Evolutionary conservation across 805 yeast genomes (phyloP).

Genomic region (Barnettozyma californica): DNA sequence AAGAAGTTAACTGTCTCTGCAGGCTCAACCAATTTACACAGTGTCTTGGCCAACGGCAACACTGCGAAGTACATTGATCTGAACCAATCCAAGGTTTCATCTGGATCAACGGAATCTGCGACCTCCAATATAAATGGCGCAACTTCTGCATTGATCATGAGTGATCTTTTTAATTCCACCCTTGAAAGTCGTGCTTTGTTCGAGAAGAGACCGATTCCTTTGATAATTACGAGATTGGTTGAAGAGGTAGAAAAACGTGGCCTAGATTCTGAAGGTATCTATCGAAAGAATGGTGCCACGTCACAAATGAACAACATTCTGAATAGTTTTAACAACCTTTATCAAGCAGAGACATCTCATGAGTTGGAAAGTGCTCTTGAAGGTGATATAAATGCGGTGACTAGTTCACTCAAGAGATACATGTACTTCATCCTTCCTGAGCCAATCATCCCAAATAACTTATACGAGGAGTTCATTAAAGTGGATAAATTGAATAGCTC

Average conservation of each 20-base stretch:
- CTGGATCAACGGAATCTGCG: slow-evolving; percentile 7
- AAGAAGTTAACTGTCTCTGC: slow-evolving; percentile 22
- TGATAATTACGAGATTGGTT: slow-evolving; percentile 65
- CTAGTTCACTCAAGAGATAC: slow-evolving; percentile 83
- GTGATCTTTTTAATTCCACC: slow-evolving; percentile 35
- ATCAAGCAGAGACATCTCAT: slow-evolving; percentile 28
- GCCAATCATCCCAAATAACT: slow-evolving; percentile 69
- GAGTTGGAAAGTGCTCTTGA: slow-evolving; percentile 33
- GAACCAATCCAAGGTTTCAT: slow-evolving; percentile 5
- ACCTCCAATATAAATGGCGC: neutral
- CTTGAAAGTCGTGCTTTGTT: slow-evolving; percentile 55
- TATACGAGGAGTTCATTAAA: slow-evolving; percentile 62
- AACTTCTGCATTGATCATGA: slow-evolving; percentile 11
- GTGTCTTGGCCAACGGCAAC: slow-evolving; percentile 12
- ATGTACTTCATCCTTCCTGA: slow-evolving; percentile 70
- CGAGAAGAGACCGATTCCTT: slow-evolving; percentile 65
- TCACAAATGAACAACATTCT: slow-evolving; percentile 31
- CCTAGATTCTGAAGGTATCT: slow-evolving; percentile 76
- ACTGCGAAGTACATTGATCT: slow-evolving; percentile 14
- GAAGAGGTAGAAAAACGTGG: slow-evolving; percentile 76
- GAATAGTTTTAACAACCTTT: slow-evolving; percentile 27
- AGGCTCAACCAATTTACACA: neutral
- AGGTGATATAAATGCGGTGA: slow-evolving; percentile 81
- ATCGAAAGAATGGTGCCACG: slow-evolving; percentile 66
- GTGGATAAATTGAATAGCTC: slow-evolving; percentile 35